Evolutionary conservation across 1,139 yeast species (phyloP).

Genomic region (Debaryomyces subglobosus): DNA sequence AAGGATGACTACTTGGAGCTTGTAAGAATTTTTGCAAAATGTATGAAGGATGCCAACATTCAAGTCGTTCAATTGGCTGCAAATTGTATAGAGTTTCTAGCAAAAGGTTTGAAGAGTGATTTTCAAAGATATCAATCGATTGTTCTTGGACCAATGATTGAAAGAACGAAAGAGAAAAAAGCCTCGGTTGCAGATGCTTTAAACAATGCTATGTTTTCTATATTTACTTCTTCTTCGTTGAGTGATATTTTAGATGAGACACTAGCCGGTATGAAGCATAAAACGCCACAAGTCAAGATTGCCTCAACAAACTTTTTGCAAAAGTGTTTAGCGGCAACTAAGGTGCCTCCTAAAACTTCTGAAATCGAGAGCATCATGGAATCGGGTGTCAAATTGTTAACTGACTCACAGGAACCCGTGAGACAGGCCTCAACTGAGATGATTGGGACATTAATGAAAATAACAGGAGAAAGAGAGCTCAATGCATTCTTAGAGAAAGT

Average conservation of each 20-base stretch:
- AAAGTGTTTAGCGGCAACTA: constrained; percentile 61
- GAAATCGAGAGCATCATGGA: constrained; percentile 64
- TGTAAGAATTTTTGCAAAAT: constrained; percentile 62
- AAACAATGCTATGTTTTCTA: constrained; percentile 63
- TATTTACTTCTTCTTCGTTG: constrained; percentile 54
- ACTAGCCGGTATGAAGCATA: constrained; percentile 63
- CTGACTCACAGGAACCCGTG: constrained; percentile 85
- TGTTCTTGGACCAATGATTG: constrained; percentile 68
- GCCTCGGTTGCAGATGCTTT: constrained; percentile 75
- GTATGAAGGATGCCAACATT: constrained; percentile 87
- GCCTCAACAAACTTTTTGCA: constrained; percentile 68
- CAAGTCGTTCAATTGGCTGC: constrained; percentile 87
- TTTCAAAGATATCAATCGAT: constrained; percentile 58
- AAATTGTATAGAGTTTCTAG: constrained; percentile 62
- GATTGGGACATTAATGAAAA: constrained; percentile 81
- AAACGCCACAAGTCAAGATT: constrained; percentile 82
- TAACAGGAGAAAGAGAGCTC: constrained; percentile 74
- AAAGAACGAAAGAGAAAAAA: constrained; percentile 88
- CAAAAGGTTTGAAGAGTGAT: constrained; percentile 62
- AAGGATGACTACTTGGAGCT: constrained; percentile 64
- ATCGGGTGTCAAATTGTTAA: constrained; percentile 59
- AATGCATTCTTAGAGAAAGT: constrained; percentile 62
- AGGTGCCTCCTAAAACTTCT: constrained; percentile 48
- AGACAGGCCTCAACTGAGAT: constrained; percentile 79
- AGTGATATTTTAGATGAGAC: constrained; percentile 66